Conservation (phyloP, 208 protist genomes). For the Phytomonas sp. region DNA sequence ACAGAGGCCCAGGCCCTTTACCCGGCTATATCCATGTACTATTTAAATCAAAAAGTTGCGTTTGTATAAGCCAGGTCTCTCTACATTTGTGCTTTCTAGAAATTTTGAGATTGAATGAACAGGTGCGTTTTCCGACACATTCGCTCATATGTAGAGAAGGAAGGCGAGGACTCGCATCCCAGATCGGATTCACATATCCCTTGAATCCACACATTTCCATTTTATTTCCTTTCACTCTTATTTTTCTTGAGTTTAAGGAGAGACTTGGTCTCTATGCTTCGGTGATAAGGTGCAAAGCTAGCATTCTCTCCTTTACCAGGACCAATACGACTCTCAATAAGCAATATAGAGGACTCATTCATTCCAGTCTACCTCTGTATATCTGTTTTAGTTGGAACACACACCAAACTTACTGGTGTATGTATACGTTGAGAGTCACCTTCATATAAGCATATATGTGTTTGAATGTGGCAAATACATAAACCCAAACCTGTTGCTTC, state of each 20-base stretch:
- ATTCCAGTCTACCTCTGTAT: no score
- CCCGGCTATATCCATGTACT: slow-evolving; percentile 88
- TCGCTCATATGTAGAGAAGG: neutral
- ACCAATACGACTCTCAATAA: no score
- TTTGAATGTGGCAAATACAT: no score
- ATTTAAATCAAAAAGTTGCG: slow-evolving; percentile 84
- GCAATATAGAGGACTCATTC: no score
- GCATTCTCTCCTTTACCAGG: no score
- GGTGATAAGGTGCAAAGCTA: no score
- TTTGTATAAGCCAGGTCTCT: slow-evolving; percentile 61
- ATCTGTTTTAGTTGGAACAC: no score
- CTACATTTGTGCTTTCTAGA: slow-evolving; percentile 1
- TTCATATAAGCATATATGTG: no score
- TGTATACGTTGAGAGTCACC: no score
- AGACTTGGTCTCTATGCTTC: neutral
- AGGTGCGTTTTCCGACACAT: neutral
- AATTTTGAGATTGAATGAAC: neutral
- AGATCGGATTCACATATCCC: neutral
- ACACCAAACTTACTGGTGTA: no score
- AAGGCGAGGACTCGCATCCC: neutral
- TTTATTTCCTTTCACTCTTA: neutral
- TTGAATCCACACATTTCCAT: neutral
- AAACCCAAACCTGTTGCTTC: no score
- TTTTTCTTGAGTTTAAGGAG: neutral
- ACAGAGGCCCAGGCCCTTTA: slow-evolving; percentile 66